Evolutionary conservation across 2,329 filamentous ascomycete genomes (phyloP), one percentile per base, ranked within the genome.

Genomic region (Fusarium sp.): DNA sequence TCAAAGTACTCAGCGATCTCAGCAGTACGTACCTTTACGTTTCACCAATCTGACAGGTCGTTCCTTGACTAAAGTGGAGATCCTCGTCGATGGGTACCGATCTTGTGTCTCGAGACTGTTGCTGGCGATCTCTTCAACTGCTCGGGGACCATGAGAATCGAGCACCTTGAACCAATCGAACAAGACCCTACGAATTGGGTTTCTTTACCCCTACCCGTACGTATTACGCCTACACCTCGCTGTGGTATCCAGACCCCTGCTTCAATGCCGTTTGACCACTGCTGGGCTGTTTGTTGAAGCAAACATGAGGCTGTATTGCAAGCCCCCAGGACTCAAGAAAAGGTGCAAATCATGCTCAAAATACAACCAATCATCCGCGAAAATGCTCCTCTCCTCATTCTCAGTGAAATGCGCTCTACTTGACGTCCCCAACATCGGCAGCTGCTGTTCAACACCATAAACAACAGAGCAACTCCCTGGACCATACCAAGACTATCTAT

Each of bases 81-180:
- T 58, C 6, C n/a, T 55, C 31, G 48, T 64, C 66, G 66, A 76
- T 73, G 63, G 39, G 18, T 57, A 59, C 68, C 75, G 75, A 77
- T 78, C 74, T 73, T 58, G 67, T 62, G 70, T 57, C 66, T 63
- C 59, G 69, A 63, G 70, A 52, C 33, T 64, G 26, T 63, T 45
- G 57, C 66, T 71, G 70, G 66, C 75, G 75, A 77, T 77, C 75
- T 74, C 54, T 69, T 56, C 63, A 72, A 69, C 57, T 55, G 51
- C 44, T 59, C 58, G 47, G 63, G 59, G 67, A 52, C 42, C 49
- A 48, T 76, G 70, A 42, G 52, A 64, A 77, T 74, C 71, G 70
- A 69, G 61, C 24, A 17, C 24, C 24, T 55, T 47, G 44, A 45
- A 48, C 66, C 65, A 73, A 72, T 59, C 66, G 48, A 60, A 59